These are phyloP conservation scores for Colletotrichum orbiculare DNA, from an alignment of 2,329 filamentous ascomycete genomes.

Conservation along the genomic window DNA sequence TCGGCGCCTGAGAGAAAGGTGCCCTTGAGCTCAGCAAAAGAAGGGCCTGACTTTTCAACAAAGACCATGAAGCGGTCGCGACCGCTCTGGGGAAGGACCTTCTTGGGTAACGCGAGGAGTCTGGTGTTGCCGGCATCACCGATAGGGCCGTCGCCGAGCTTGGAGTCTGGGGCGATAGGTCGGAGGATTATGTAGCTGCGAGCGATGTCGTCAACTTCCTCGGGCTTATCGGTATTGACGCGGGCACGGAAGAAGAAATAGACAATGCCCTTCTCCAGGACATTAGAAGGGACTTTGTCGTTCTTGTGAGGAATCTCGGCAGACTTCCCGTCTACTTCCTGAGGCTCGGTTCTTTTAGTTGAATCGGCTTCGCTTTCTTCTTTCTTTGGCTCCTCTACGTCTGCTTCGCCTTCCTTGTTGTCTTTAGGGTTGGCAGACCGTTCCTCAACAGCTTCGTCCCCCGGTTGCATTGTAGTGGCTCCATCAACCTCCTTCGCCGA, in stretches of 20 bases:
- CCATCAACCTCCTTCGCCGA: neutral
- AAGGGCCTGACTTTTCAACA: slow-evolving; percentile 78
- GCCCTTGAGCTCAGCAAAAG: slow-evolving; percentile 77
- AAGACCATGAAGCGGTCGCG: slow-evolving; percentile 82
- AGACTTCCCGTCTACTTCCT: slow-evolving; percentile 1
- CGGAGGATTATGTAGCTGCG: slow-evolving; percentile 84
- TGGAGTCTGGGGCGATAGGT: slow-evolving; percentile 76
- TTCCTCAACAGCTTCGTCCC: slow-evolving; percentile 1
- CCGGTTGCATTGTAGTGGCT: too few relatives aligned
- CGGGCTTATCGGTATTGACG: slow-evolving; percentile 77
- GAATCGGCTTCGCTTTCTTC: neutral
- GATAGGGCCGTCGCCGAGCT: slow-evolving; percentile 65
- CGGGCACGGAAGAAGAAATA: slow-evolving; percentile 91
- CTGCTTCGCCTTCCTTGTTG: neutral
- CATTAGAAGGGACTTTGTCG: slow-evolving; percentile 49
- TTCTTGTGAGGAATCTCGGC: slow-evolving; percentile 32
- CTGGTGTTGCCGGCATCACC: slow-evolving; percentile 70
- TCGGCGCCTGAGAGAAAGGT: slow-evolving; percentile 74
- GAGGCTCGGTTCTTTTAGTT: neutral
- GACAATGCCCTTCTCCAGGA: slow-evolving; percentile 88
- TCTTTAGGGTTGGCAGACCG: neutral
- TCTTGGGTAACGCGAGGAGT: slow-evolving; percentile 85
- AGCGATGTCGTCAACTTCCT: slow-evolving; percentile 76
- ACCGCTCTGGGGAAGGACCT: slow-evolving; percentile 77
- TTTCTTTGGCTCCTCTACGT: neutral